phyloP scores from a whole-genome alignment of 148 eudicot species.

The Bassia scoparia region DNA sequence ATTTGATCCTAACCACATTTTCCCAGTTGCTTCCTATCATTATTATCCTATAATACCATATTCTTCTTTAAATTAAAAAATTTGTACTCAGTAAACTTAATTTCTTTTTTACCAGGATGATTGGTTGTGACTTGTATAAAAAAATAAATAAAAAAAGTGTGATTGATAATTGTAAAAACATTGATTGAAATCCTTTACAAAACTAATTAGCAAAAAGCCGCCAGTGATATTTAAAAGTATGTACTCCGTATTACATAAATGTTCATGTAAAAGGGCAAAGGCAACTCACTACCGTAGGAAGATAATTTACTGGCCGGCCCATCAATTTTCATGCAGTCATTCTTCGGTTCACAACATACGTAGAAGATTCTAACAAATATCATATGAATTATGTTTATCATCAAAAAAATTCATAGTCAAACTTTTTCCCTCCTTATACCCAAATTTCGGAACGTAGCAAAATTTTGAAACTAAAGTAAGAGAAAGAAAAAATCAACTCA shows the following conservation, averaged over 20 bases:
- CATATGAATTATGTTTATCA: too few species aligned
- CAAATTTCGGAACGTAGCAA: too few species aligned
- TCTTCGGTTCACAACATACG: not conserved
- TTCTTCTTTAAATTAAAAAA: not conserved
- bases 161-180: not conserved
- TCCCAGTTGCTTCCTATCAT: slow-evolving; percentile 19
- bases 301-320: not conserved
- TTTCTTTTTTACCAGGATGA: not conserved
- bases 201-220: slow-evolving; percentile 14
- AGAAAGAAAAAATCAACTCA: not conserved
- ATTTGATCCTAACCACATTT: slow-evolving; percentile 1
- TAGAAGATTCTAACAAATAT: too few species aligned
- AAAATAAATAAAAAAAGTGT: not conserved
- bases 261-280: slow-evolving; percentile 11
- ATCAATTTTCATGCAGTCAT: not conserved
- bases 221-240: not conserved
- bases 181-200: not conserved
- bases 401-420: too few species aligned
- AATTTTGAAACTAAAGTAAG: not conserved
- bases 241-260: not conserved
- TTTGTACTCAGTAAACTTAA: not conserved
- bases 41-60: not conserved
- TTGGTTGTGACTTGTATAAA: not conserved
- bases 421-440: too few species aligned
- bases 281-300: not conserved